Evolutionary conservation across 2,329 filamentous ascomycete species (phyloP), one percentile per base, ranked within the genome.

Genomic region (Penicillium paneum): DNA sequence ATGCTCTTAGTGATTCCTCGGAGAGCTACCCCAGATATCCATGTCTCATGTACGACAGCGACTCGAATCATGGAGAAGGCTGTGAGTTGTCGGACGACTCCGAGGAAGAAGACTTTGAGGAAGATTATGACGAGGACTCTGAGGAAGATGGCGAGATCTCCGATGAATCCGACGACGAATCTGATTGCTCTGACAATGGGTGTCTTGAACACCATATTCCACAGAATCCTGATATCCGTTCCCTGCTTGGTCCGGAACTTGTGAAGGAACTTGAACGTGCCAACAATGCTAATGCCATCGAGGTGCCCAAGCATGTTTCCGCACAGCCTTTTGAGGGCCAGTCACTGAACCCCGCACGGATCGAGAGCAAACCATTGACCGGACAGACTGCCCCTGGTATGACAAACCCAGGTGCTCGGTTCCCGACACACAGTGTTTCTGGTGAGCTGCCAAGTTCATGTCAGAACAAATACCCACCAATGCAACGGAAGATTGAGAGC

Each of bases 141-240:
- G 42, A 56, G 8, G 32, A 49, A 21, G 32, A 55, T 31, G 56
- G 57, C 36, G 39, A 43, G 43, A 35, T 56, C 55, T 48, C 21
- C 46, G 29, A 60, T 48, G 60, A 57, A 50, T 29, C 48, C 8
- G 31, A 50, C 21, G 13, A 29, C 13, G 13, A 50, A 6, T 35
- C 40, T n/a, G 31, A 50, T 15, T n/a, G 29, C 28, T 49, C 47
- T 19, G 38, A 42, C 12, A 24, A 36, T 36, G 48, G 21, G 6
- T 5, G 1, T 21, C 19, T 34, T 21, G 47, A 26, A 17, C 15
- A 26, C 8, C 19, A 2, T 21, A 13, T 26, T 24, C 7, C 11
- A 5, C 47, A 32, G 8, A 49, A 15, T 10, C 15, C 17, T 24
- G 19, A 15, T n/a, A 1, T 26, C 2, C 10, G 3, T 7, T 13